These are phyloP conservation scores for Solanum bulbocastanum DNA, from an alignment of 257 asterid species.

Conservation along the genomic window DNA sequence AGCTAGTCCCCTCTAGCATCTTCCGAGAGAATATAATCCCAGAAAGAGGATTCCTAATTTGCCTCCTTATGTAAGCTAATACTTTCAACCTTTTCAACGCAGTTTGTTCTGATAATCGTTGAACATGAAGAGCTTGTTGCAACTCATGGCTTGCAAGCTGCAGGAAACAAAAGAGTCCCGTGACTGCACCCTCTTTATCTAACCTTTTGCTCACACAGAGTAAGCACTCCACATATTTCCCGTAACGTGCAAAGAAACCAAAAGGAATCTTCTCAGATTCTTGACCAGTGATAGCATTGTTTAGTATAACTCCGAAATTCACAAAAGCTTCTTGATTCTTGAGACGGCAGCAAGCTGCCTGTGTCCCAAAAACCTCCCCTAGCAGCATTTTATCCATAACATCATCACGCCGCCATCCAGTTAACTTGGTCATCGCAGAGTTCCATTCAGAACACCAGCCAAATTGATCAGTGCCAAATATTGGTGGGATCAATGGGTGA, in stretches of 20 bases:
- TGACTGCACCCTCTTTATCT: slow-evolving; percentile 59
- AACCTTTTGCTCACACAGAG: slow-evolving; percentile 71
- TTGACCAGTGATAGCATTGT: slow-evolving; percentile 67
- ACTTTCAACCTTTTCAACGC: slow-evolving; percentile 65
- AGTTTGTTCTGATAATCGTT: slow-evolving; percentile 62
- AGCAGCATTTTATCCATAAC: slow-evolving; percentile 78
- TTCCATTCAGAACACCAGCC: slow-evolving; percentile 99
- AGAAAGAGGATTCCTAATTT: slow-evolving; percentile 73
- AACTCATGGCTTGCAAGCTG: slow-evolving; percentile 94
- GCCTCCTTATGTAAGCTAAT: slow-evolving; percentile 71
- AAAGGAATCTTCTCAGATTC: slow-evolving; percentile 60
- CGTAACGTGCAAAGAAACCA: slow-evolving; percentile 56
- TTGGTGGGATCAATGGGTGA: slow-evolving; percentile 84
- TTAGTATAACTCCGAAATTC: slow-evolving; percentile 60
- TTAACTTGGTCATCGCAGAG: slow-evolving; percentile 70
- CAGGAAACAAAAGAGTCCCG: slow-evolving; percentile 82
- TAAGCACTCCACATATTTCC: slow-evolving; percentile 70
- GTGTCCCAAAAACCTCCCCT: slow-evolving; percentile 82
- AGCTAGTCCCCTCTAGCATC: slow-evolving; percentile 67
- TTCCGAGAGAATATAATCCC: slow-evolving; percentile 80
- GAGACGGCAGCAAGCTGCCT: slow-evolving; percentile 55
- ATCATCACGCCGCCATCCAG: slow-evolving; percentile 72
- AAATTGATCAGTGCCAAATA: slow-evolving; percentile 82
- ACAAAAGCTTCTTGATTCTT: slow-evolving; percentile 79
- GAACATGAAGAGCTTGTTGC: slow-evolving; percentile 88